Percentiles rank a stretch among this genome's conserved stretches.
Conservation (phyloP, 1,284 basidiomycete species). For the Ustilago hordei region DNA sequence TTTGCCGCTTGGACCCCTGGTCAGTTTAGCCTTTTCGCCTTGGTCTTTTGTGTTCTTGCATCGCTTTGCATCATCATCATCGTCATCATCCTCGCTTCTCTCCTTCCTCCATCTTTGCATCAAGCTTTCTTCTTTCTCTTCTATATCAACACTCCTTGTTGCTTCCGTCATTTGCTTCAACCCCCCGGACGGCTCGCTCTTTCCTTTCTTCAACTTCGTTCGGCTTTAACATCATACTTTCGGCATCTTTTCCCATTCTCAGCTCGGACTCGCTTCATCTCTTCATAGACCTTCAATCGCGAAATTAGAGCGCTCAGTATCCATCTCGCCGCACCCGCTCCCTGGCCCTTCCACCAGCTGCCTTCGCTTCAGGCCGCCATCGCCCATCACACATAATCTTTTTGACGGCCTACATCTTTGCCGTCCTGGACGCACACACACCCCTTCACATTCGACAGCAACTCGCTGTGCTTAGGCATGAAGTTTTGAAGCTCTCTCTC, state of each 20-base stretch:
- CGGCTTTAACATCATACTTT: background rate
- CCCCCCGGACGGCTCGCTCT: constrained; percentile 22
- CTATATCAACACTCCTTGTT: background rate
- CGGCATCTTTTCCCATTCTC: background rate
- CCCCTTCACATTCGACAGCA: background rate
- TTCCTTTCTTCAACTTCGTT: background rate
- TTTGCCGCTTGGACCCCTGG: background rate
- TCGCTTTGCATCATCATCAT: background rate
- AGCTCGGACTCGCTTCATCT: background rate
- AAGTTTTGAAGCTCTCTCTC: background rate
- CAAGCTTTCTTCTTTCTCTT: constrained; percentile 8
- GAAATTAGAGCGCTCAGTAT: background rate
- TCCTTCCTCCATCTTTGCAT: background rate
- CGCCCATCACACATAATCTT: background rate
- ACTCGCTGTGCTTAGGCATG: background rate
- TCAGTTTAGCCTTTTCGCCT: background rate
- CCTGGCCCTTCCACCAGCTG: background rate
- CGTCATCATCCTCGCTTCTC: background rate
- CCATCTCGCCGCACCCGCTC: background rate
- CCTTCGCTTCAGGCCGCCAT: background rate
- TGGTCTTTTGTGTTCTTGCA: background rate
- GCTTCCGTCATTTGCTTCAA: constrained; percentile 21
- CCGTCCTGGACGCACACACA: background rate
- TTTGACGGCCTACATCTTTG: background rate
- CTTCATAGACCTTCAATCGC: background rate